Conservation (phyloP, 2,329 filamentous ascomycete genomes). For the Cladosporium sp. region DNA sequence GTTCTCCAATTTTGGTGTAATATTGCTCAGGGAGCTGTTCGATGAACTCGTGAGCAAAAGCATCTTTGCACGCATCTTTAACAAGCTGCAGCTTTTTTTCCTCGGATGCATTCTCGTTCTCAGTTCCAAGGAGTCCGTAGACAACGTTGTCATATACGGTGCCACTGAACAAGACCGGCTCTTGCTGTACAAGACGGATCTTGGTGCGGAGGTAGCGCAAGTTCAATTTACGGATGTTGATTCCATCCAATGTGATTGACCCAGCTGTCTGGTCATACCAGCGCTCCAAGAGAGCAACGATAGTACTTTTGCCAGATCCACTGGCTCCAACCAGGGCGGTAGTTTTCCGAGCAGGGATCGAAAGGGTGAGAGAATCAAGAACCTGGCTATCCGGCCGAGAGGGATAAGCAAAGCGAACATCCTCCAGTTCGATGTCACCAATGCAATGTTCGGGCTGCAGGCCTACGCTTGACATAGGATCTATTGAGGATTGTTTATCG, state of each 20-base stretch:
- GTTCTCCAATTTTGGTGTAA: conserved; percentile 30
- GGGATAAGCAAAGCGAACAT: conserved; percentile 69
- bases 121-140: conserved; percentile 28
- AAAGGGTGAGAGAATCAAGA: conserved; percentile 30
- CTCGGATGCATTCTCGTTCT: conserved; percentile 19
- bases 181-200: conserved; percentile 32
- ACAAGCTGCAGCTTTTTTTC: conserved; percentile 29
- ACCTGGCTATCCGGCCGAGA: conserved; percentile 32
- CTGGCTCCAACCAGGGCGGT: conserved; percentile 40
- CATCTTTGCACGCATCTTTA: conserved; percentile 28
- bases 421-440: conserved; percentile 54
- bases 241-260: conserved; percentile 29
- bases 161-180: conserved; percentile 30
- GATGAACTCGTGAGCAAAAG: conserved; percentile 34
- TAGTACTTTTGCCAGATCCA: conserved; percentile 35
- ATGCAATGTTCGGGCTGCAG: conserved; percentile 17
- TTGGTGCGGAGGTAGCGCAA: conserved; percentile 29
- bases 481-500: conserved; percentile 34
- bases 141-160: conserved; percentile 33
- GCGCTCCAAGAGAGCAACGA: conserved; percentile 30
- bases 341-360: conserved; percentile 36
- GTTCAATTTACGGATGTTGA: conserved; percentile 25
- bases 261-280: conserved; percentile 29
- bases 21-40: conserved; percentile 30
- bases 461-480: conserved; percentile 29